Base-by-base conservation (phyloP, 345 rosid genomes). In the Populus nigra region DNA sequence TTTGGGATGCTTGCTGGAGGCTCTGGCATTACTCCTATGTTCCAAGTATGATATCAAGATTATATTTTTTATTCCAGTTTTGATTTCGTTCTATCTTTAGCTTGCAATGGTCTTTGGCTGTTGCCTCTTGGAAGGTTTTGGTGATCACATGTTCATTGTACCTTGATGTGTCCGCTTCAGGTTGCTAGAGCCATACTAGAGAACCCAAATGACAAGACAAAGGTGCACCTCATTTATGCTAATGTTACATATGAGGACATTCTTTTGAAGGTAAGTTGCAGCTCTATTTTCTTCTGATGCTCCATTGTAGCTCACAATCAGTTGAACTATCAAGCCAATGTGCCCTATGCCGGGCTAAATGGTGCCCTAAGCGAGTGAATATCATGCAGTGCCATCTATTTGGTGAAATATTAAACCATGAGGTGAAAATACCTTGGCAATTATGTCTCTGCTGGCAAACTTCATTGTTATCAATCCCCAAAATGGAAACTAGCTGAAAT, bases 1-100 rank as follows among this genome's bases (percentile, higher is more conserved):
- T 92, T 94, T 65, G 99, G 99, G 73, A 96, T 96, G 98, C 81
- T 92, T 82, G 97, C 97, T 68, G 99, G 99, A 74, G 99, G 99
- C 65, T 89, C 99, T 79, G 99, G 99, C 82, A 96, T 96, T 81
- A 94, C 99, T 81, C 99, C 98, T 31, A 96, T 94, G 99, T 96
- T 90, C 89, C 99, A 96, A 86, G 99, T 94, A 76, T 73, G 87
- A 63, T 66, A 67, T 80, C 62, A 15, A 41, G 43, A 68, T 27
- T 20, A 55, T 23, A 17, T 39, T 71, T 67, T 33, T 53, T 68
- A 41, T 8, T 16, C 68, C 10, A 76, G 25, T 81, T 71, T 74
- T 2, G 8, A 16, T 70, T 27, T 68, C 11, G 8, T 62, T 33
- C 31, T 41, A 73, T 81, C 55, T 61, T 61, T 53, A 33, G 63